These are phyloP conservation scores for Globisporangium middletonii DNA, from an alignment of 352 stramenopile genomes.

Conservation along the genomic window DNA sequence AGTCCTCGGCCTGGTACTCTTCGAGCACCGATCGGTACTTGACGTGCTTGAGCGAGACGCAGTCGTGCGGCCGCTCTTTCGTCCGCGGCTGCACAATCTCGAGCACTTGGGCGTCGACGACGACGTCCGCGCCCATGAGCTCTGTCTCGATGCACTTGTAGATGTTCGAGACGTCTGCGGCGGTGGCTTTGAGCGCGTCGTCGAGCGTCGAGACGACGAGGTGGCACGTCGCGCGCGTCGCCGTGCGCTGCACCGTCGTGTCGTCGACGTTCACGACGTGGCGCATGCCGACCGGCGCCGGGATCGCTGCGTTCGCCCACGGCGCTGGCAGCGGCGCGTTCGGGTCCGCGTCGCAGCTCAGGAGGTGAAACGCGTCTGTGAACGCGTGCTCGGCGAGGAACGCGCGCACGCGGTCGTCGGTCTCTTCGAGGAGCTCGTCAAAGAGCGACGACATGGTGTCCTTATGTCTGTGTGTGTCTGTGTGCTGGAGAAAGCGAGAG, in stretches of 20 bases:
- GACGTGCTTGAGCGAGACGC: slow-evolving; percentile 73
- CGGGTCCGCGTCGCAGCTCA: slow-evolving; percentile 3
- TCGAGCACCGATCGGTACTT: slow-evolving; percentile 61
- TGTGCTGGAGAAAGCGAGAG: not conserved
- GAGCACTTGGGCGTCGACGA: slow-evolving; percentile 65
- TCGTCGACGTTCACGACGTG: slow-evolving; percentile 38
- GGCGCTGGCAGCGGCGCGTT: slow-evolving; percentile 19
- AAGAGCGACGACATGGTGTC: slow-evolving; percentile 9
- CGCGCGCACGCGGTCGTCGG: slow-evolving; percentile 12
- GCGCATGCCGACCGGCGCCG: slow-evolving; percentile 35
- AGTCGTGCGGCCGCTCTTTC: slow-evolving; percentile 65
- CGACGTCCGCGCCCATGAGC: slow-evolving; percentile 41
- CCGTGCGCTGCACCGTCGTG: slow-evolving; percentile 35
- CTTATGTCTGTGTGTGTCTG: not conserved
- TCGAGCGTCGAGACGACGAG: slow-evolving; percentile 47
- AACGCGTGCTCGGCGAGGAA: slow-evolving; percentile 12
- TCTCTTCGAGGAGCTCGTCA: slow-evolving; percentile 12
- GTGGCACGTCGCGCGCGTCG: slow-evolving; percentile 47
- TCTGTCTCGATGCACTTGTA: slow-evolving; percentile 54
- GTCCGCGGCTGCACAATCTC: slow-evolving; percentile 60
- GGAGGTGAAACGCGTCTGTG: slow-evolving; percentile 10
- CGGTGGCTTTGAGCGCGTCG: slow-evolving; percentile 51
- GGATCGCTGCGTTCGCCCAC: slow-evolving; percentile 29
- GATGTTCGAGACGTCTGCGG: slow-evolving; percentile 42
- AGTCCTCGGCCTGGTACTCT: slow-evolving; percentile 52